phyloP scores from a whole-genome alignment of 306 rosid species.

The Pyrus communis region DNA sequence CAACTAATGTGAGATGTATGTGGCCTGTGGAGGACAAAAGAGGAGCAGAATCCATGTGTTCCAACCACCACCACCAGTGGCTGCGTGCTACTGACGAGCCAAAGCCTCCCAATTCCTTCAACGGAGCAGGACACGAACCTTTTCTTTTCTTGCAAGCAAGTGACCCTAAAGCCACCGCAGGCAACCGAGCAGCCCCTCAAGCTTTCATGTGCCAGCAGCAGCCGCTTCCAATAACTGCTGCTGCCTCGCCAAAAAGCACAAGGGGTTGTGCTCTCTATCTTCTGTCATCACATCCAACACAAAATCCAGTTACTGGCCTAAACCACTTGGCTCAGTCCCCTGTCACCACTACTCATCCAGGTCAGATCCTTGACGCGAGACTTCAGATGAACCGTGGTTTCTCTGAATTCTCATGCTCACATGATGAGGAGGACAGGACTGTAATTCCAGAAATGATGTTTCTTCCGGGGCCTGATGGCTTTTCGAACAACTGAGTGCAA shows the following conservation, averaged over 20 bases:
- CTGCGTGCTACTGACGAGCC: constrained; percentile 23
- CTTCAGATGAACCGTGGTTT: constrained; percentile 21
- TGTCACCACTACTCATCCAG: constrained; percentile 21
- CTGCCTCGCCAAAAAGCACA: constrained; percentile 29
- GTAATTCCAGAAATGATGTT: constrained; percentile 29
- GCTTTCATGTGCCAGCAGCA: constrained; percentile 1
- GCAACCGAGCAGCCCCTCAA: constrained; percentile 28
- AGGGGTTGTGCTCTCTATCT: constrained; percentile 95
- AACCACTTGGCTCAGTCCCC: constrained; percentile 28
- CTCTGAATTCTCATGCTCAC: constrained; percentile 19
- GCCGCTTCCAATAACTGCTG: constrained; percentile 11
- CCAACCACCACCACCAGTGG: constrained; percentile 26
- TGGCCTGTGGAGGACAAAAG: constrained; percentile 45
- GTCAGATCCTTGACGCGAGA: constrained; percentile 29
- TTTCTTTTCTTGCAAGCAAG: constrained; percentile 34
- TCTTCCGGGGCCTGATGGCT: constrained; percentile 31
- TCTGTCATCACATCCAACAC: constrained; percentile 79
- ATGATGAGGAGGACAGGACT: constrained; percentile 24
- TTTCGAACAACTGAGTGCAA: constrained; percentile 41
- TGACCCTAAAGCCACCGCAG: constrained; percentile 17
- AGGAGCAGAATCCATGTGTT: constrained; percentile 36
- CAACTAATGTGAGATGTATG: constrained; percentile 33
- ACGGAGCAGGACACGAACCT: constrained; percentile 35
- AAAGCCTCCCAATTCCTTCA: constrained; percentile 18
- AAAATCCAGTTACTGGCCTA: constrained; percentile 31